Percentiles rank a stretch among this genome's conserved stretches.
These are phyloP conservation scores for Saccharomycopsis selenospora DNA, from an alignment of 805 yeast species.

Conservation along the genomic window DNA sequence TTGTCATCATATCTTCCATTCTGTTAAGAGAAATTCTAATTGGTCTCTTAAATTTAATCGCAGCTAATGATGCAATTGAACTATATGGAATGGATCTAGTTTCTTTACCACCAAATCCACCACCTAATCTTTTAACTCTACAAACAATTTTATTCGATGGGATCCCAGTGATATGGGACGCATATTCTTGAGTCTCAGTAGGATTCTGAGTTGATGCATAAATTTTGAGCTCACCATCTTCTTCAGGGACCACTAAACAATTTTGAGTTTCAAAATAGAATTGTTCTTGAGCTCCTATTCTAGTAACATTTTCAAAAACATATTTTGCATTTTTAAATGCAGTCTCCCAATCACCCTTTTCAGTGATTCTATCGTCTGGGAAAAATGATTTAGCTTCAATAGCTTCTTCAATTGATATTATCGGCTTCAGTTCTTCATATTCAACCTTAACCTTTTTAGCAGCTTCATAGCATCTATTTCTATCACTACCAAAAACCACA, in stretches of 20 bases:
- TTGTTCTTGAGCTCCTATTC: slow-evolving; percentile 44
- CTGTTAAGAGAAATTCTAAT: slow-evolving; percentile 36
- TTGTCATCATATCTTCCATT: slow-evolving; percentile 38
- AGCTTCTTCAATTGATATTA: slow-evolving; percentile 39
- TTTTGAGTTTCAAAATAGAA: slow-evolving; percentile 43
- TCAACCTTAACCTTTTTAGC: slow-evolving; percentile 36
- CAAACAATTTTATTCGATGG: slow-evolving; percentile 36
- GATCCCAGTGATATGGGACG: slow-evolving; percentile 37
- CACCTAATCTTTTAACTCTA: slow-evolving; percentile 39
- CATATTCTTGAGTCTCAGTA: slow-evolving; percentile 37
- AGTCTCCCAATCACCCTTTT: slow-evolving; percentile 35
- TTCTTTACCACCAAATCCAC: slow-evolving; percentile 47
- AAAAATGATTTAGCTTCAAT: slow-evolving; percentile 35
- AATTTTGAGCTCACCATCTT: slow-evolving; percentile 39
- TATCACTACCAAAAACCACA: slow-evolving; percentile 33
- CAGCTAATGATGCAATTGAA: slow-evolving; percentile 36
- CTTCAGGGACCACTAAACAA: slow-evolving; percentile 38
- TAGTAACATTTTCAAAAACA: slow-evolving; percentile 32
- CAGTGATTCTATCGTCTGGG: slow-evolving; percentile 29
- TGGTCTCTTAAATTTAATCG: slow-evolving; percentile 36
- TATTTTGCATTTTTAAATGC: slow-evolving; percentile 31
- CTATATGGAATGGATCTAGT: slow-evolving; percentile 35
- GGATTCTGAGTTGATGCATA: slow-evolving; percentile 40
- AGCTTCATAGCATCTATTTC: slow-evolving; percentile 36
- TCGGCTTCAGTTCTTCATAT: slow-evolving; percentile 34